Conservation (phyloP, 2,329 filamentous ascomycete genomes). For the Cercospora sp. region DNA sequence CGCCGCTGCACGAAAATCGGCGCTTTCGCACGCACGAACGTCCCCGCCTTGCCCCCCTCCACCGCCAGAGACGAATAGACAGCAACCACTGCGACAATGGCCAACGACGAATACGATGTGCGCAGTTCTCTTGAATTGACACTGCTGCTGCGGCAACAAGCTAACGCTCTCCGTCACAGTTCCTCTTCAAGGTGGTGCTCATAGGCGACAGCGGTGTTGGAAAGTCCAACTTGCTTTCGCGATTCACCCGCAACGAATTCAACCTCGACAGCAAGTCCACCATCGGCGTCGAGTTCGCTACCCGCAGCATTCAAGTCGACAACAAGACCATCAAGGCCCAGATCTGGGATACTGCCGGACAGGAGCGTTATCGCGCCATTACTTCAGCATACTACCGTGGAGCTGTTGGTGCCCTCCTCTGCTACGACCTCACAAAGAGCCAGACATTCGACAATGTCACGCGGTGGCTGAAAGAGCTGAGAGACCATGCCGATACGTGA, state of each 20-base stretch:
- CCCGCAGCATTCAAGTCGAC: conserved; percentile 96
- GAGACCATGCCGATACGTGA: conserved; percentile 86
- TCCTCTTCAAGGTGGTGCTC: conserved; percentile 99
- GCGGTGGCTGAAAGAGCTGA: conserved; percentile 96
- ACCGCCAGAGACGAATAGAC: conserved; percentile 9
- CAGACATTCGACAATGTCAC: conserved; percentile 57
- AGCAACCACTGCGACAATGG: conserved; percentile 64
- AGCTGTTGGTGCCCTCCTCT: conserved; percentile 92
- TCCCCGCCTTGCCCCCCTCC: conserved; percentile 9
- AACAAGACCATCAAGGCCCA: conserved; percentile 99
- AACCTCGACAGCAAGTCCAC: conserved; percentile 99
- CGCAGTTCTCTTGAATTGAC: background rate
- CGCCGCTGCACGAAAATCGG: background rate
- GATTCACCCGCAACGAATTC: conserved; percentile 99
- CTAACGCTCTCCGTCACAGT: conserved; percentile 56
- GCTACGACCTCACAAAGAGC: conserved; percentile 62
- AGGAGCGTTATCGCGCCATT: conserved; percentile 98
- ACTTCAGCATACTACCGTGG: conserved; percentile 87
- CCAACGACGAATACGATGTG: conserved; percentile 96
- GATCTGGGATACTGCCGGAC: conserved; percentile 99
- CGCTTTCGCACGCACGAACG: conserved; percentile 5
- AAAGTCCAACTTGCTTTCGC: conserved; percentile 98
- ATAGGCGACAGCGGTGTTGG: conserved; percentile 99
- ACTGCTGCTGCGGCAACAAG: background rate
- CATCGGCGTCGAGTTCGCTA: conserved; percentile 99